phyloP scores from a whole-genome alignment of 148 eudicot genomes.

The Drosera capensis region DNA sequence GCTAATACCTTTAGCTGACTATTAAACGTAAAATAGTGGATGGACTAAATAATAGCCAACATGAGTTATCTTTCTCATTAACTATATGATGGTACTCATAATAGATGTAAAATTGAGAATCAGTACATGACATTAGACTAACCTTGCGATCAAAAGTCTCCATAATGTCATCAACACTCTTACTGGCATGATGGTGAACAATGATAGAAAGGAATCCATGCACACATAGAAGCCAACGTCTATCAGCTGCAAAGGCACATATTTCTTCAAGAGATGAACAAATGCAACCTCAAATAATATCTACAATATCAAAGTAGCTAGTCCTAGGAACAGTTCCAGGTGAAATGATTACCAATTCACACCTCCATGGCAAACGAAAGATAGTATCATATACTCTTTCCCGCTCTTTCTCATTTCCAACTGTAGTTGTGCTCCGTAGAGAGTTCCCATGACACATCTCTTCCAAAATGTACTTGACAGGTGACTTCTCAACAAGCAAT shows the following conservation, averaged over 20 bases:
- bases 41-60: too few species aligned
- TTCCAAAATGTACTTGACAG: conserved; percentile 62
- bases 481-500: conserved; percentile 55
- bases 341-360: conserved; percentile 66
- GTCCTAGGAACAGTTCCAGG: too few species aligned
- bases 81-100: not conserved
- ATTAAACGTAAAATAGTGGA: too few species aligned
- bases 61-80: not conserved
- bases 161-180: conserved; percentile 37
- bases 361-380: conserved; percentile 97
- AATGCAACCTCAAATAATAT: too few species aligned
- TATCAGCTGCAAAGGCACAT: conserved; percentile 65
- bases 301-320: not conserved
- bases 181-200: conserved; percentile 85
- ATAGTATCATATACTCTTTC: conserved; percentile 92
- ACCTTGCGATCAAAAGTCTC: conserved; percentile 56
- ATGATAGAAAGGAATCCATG: conserved; percentile 77
- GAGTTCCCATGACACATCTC: conserved; percentile 76
- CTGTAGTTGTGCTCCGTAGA: conserved; percentile 57
- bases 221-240: conserved; percentile 85
- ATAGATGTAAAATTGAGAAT: not conserved
- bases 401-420: conserved; percentile 83
- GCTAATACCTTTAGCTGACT: too few species aligned
- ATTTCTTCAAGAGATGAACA: too few species aligned
- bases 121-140: conserved; percentile 13